Base-by-base conservation (phyloP, 208 protist genomes). In the Acanthamoeba sp. region DNA sequence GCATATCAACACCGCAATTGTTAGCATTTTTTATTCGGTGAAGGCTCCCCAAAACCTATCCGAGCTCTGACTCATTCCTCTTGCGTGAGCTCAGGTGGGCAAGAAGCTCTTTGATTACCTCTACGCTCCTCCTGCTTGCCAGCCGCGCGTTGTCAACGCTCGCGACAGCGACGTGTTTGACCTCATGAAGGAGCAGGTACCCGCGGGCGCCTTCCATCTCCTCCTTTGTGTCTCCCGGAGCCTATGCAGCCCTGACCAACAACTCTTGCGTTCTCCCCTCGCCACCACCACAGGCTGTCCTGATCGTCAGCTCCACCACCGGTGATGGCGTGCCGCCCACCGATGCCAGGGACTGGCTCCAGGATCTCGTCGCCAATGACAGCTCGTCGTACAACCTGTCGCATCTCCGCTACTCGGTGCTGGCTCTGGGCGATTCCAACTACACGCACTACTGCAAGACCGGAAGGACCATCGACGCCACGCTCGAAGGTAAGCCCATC, bases 321-420 rank as follows among this genome's bases (percentile, higher is more conserved):
- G 97, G 97, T 32, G 96, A 98, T 76, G 97, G 97, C 24, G 96
- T 97, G 34, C 73, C 95, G 24, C 97, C 97, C n/a, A 96, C 97
- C 76, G 84, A 91, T 22, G 84, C 84, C 32, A 32, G 52, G 20
- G 55, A 62, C 12, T 91, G 48, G 55, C 32, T 71, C 27, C 52
- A 91, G 24, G 52, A 62, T 24, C 40, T 91, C 36, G 34, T 91
- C 34, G 45, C n/a, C 40, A 62, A 50, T 50, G 22, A 64, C 84
- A 91, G 57, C 52, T 40, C 62, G n/a, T 18, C n/a, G 9, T 57
- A 40, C 32, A 42, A 85, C 42, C 91, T 98, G 3, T 16, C 45
- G 12, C 62, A 78, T 24, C 34, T 96, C 1, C 55, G 59, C 29
- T 98, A 96, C 93, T 95, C 96, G 20, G 94, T 98, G 3, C 96